phyloP scores from a whole-genome alignment of 345 rosid genomes.

The Anastatica hierochuntica region DNA sequence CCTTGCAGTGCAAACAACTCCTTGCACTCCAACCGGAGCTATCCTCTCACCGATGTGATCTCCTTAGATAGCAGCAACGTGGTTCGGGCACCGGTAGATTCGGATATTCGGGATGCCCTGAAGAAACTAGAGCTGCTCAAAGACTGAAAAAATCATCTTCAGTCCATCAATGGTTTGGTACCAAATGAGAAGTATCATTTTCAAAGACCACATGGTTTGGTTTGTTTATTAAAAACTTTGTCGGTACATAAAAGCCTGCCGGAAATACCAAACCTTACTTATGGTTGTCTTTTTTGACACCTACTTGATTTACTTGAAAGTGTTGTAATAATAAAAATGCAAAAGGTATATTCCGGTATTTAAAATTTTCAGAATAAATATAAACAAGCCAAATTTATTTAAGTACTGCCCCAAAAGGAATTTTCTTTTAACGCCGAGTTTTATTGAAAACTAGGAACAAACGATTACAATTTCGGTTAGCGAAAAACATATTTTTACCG shows the following conservation, averaged over 20 bases:
- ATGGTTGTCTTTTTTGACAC: slow-evolving; percentile 20
- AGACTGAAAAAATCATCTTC: slow-evolving; percentile 7
- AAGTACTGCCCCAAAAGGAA: no score
- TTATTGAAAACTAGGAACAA: no score
- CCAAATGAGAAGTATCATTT: background rate
- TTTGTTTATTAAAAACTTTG: slow-evolving; percentile 14
- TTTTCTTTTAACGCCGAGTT: no score
- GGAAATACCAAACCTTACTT: slow-evolving; percentile 16
- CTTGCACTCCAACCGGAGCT: slow-evolving; percentile 55
- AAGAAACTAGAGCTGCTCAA: slow-evolving; percentile 44
- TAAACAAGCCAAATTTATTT: no score
- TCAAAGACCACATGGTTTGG: slow-evolving; percentile 21
- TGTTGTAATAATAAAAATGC: slow-evolving; percentile 3
- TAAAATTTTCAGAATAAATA: background rate
- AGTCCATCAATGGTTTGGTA: slow-evolving; percentile 6
- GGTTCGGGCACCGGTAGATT: slow-evolving; percentile 38
- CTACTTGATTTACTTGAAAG: slow-evolving; percentile 4
- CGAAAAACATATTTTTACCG: no score
- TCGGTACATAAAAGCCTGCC: slow-evolving; percentile 24
- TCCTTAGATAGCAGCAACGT: slow-evolving; percentile 58
- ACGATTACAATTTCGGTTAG: no score
- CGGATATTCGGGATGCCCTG: slow-evolving; percentile 48
- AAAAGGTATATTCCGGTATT: slow-evolving; percentile 6
- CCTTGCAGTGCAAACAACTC: slow-evolving; percentile 43
- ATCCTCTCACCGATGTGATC: slow-evolving; percentile 77